Conservation (phyloP, 2,329 filamentous ascomycete species). For the Paraphaeosphaeria minitans region DNA sequence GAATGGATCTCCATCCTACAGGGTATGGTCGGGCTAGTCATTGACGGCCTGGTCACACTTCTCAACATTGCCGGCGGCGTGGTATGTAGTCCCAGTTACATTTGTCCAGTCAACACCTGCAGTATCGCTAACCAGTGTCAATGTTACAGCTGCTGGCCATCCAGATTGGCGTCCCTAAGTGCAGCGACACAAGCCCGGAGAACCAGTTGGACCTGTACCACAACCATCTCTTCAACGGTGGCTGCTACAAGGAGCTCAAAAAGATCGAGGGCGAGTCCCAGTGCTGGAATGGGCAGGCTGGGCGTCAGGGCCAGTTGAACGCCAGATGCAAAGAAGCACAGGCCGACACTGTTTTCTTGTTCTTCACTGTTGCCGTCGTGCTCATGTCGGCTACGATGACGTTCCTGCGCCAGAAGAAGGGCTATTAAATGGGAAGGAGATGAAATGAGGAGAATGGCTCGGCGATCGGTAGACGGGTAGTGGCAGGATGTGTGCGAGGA, state of each 20-base stretch:
- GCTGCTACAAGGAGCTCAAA: constrained; percentile 1
- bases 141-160: constrained; percentile 16
- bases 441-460: neutral
- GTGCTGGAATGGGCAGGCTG: neutral
- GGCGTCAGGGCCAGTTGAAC: constrained; percentile 11
- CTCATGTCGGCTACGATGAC: constrained; percentile 11
- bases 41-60: constrained; percentile 21
- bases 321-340: constrained; percentile 18
- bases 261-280: neutral
- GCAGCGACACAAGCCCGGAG: constrained; percentile 5
- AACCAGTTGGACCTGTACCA: constrained; percentile 6
- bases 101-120: neutral
- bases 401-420: constrained; percentile 12
- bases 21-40: constrained; percentile 20
- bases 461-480: neutral
- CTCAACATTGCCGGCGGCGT: constrained; percentile 27
- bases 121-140: neutral
- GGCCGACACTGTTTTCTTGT: constrained; percentile 28
- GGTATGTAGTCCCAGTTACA: constrained; percentile 19
- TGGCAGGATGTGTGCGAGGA: neutral
- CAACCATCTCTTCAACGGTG: constrained; percentile 26
- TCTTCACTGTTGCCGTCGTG: constrained; percentile 17
- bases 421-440: neutral
- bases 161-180: constrained; percentile 15
- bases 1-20: constrained; percentile 19